A percentile compares a stretch with the other conserved stretches of the same genome.
Conservation (phyloP, 345 rosid species). For the Alliaria petiolata region DNA sequence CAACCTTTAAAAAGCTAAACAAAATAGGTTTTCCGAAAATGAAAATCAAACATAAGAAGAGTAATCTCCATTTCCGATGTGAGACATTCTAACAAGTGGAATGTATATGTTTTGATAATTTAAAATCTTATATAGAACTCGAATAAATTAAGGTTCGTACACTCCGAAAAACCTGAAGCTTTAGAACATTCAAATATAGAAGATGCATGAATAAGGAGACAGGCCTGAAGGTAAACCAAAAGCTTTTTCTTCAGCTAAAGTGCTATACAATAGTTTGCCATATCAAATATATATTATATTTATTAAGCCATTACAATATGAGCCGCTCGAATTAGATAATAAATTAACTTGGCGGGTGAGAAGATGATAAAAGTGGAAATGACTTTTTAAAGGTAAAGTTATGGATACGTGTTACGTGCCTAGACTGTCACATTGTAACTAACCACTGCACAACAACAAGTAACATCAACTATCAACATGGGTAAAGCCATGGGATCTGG, state of each 20-base stretch:
- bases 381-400: neutral
- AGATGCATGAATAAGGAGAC: too few relatives aligned
- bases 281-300: neutral
- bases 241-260: neutral
- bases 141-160: neutral
- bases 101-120: neutral
- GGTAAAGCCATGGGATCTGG: conserved; percentile 99
- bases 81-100: neutral
- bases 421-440: conserved; percentile 27
- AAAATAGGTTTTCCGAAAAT: too few relatives aligned
- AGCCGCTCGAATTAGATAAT: neutral
- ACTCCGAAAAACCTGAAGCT: neutral
- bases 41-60: too few relatives aligned
- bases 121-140: neutral
- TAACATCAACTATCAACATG: conserved; percentile 77
- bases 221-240: neutral
- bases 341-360: neutral
- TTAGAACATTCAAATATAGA: neutral
- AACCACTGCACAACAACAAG: conserved; percentile 38
- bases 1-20: neutral
- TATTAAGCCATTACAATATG: neutral
- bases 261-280: neutral
- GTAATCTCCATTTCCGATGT: too few relatives aligned
- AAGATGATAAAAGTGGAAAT: neutral
- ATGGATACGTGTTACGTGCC: conserved; percentile 18